A percentile compares a stretch with the other conserved stretches of the same genome.
These are phyloP conservation scores for Aspergillus hancockii DNA, from an alignment of 495 filamentous ascomycete species.

Conservation along the genomic window DNA sequence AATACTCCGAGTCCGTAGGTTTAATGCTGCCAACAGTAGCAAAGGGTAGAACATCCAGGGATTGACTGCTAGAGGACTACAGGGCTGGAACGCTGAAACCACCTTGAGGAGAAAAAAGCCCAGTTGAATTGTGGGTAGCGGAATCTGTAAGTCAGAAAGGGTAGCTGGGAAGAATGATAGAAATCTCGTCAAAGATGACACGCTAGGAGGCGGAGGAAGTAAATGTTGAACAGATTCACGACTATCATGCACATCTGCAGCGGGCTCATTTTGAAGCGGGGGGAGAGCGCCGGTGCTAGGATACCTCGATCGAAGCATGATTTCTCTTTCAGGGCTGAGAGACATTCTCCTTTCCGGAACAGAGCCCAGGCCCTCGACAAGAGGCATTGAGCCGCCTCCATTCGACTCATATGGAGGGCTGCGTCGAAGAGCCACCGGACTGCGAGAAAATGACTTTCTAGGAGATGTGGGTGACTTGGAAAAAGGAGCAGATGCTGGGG, in stretches of 20 bases:
- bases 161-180: slow-evolving; percentile 13
- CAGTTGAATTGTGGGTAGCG: slow-evolving; percentile 36
- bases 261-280: slow-evolving; percentile 20
- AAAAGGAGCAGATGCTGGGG: slow-evolving; percentile 28
- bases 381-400: slow-evolving; percentile 22
- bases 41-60: slow-evolving; percentile 63
- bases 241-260: slow-evolving; percentile 27
- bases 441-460: slow-evolving; percentile 29
- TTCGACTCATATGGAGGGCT: slow-evolving; percentile 35
- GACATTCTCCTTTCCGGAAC: slow-evolving; percentile 24
- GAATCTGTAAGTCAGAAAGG: slow-evolving; percentile 21
- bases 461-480: slow-evolving; percentile 35
- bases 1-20: slow-evolving; percentile 36
- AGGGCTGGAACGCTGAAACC: slow-evolving; percentile 55
- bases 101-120: slow-evolving; percentile 59
- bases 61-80: slow-evolving; percentile 60
- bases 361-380: slow-evolving; percentile 16
- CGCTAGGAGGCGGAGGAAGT: slow-evolving; percentile 52
- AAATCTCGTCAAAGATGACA: slow-evolving; percentile 32
- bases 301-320: slow-evolving; percentile 40
- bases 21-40: slow-evolving; percentile 57
- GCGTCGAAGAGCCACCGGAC: slow-evolving; percentile 28
- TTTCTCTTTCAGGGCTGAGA: slow-evolving; percentile 34
- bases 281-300: slow-evolving; percentile 27
- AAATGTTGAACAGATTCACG: slow-evolving; percentile 53